Evolutionary conservation across 1,139 yeast species (phyloP), one percentile per base, ranked within the genome.

Genomic region (Saccharomyces hybrid): DNA sequence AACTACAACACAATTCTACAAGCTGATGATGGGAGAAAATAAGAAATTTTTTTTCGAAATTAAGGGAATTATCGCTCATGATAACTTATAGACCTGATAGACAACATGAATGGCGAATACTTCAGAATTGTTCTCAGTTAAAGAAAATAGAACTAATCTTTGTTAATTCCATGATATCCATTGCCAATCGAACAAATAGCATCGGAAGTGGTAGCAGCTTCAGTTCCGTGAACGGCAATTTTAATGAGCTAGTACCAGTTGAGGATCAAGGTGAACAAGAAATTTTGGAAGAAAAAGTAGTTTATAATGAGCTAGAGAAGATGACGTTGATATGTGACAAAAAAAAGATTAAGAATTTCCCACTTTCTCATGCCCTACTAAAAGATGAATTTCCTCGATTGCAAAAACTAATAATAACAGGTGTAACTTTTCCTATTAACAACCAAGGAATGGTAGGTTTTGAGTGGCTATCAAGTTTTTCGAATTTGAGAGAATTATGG

Each of bases 381-480:
- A 31, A 14, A 7, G 28, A 26, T 24, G 12, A 14, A 9, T 47
- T 41, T 47, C 44, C 26, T 29, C 24, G 48, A 11, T 47, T 66
- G 26, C 46, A 52, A 31, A 59, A 56, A 28, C 42, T 67, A 26
- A 62, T 55, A 48, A 58, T 67, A 2, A 57, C 64, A 2, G 71
- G 71, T 21, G 65, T 59, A 3, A 58, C 61, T 6, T 61, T 64
- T 26, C 47, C 52, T 2, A 56, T 53, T 34, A 12, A 26, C 4
- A 26, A 26, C 12, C 38, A 28, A n/a, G 47, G 44, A 5, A 48
- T 19, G n/a, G 51, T 38, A 31, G 59, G 58, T 24, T 61, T 64
- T 32, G 55, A 54, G 12, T 68, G 72, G 72, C 51, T 68, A n/a
- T 21, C 42, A 11, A 54, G 59, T 27, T 63, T 66, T 47, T 59